Conservation (phyloP, 495 filamentous ascomycete genomes). For the Penicillium bialowiezense region DNA sequence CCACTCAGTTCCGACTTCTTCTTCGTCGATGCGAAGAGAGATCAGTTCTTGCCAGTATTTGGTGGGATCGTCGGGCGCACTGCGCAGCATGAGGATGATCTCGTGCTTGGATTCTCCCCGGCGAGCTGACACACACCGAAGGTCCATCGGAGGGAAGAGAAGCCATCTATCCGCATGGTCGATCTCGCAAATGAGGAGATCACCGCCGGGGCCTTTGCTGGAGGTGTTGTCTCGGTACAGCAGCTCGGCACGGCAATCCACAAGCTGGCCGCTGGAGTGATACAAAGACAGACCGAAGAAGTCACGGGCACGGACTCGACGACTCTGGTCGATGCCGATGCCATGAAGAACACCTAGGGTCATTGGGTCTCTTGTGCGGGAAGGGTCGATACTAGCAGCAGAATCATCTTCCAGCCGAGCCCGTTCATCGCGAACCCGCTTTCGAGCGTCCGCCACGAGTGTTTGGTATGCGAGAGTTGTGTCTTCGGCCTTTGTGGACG, state of each 20-base stretch:
- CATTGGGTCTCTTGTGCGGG: conserved; percentile 70
- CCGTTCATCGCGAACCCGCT: conserved; percentile 77
- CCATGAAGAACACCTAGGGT: conserved; percentile 67
- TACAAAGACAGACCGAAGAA: conserved; percentile 79
- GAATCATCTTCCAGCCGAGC: conserved; percentile 89
- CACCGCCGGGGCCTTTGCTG: conserved; percentile 58
- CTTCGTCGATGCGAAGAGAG: conserved; percentile 64
- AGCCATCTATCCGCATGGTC: conserved; percentile 76
- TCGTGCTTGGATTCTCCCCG: conserved; percentile 66
- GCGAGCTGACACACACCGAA: conserved; percentile 71
- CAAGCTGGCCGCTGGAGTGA: conserved; percentile 85
- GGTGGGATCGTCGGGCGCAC: conserved; percentile 30
- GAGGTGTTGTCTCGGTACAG: conserved; percentile 74
- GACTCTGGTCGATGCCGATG: conserved; percentile 66
- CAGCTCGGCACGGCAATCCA: conserved; percentile 87
- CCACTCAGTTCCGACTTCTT: conserved; percentile 83
- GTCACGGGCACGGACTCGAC: conserved; percentile 83
- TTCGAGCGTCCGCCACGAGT: conserved; percentile 74
- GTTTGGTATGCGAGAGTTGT: conserved; percentile 59
- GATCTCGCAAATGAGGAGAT: conserved; percentile 88
- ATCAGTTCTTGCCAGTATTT: conserved; percentile 80
- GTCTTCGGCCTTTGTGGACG: conserved; percentile 56
- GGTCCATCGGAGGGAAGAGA: conserved; percentile 79
- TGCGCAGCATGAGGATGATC: conserved; percentile 80
- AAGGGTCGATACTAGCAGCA: conserved; percentile 77